Evolutionary conservation across 2,329 filamentous ascomycete genomes (phyloP), one percentile per base, ranked within the genome.

Genomic region (Remersonia thermophila): DNA sequence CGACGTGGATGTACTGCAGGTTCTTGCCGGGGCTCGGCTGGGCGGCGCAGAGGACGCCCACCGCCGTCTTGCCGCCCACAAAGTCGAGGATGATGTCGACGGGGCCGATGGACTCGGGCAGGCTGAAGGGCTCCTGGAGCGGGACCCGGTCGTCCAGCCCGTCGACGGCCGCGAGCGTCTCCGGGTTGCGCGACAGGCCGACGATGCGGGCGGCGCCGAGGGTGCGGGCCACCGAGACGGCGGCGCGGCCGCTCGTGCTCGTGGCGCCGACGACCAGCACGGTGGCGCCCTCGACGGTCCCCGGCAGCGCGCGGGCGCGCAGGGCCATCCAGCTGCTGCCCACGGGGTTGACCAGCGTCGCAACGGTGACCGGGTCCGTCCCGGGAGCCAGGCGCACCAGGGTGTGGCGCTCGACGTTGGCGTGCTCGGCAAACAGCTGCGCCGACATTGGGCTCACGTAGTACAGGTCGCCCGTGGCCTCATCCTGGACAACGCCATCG

Each of bases 241-340:
- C 38, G 15, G 30, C 30, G 4, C 38, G 38, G 10, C 38, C 38
- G 34, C 38, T 40, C n/a, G 34, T 34, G 31, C 37, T 36, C 20
- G 38, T 40, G 27, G 34, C 38, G 27, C 38, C 38, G 10, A 40
- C 20, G 4, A 40, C 27, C 9, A 40, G 33, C 1, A 40, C 34
- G 20, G 38, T 40, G 15, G 38, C 38, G 18, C 34, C 34, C 33
- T 40, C 27, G 28, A 12, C 17, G 15, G n/a, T 27, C 14, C 34
- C 38, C 13, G 33, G 38, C 11, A 33, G 27, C 18, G 38, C 32
- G 27, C 38, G 38, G 27, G 17, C 26, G 27, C 38, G 38, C 30
- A 40, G 31, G 2, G 38, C 38, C 38, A 40, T 40, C 38, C 38
- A 40, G 38, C 38, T 39, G 16, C 38, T 40, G 18, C 16, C 30